Evolutionary conservation across 2,329 filamentous ascomycete species (phyloP), one percentile per base, ranked within the genome.

Genomic region (Calonectria crousiana): DNA sequence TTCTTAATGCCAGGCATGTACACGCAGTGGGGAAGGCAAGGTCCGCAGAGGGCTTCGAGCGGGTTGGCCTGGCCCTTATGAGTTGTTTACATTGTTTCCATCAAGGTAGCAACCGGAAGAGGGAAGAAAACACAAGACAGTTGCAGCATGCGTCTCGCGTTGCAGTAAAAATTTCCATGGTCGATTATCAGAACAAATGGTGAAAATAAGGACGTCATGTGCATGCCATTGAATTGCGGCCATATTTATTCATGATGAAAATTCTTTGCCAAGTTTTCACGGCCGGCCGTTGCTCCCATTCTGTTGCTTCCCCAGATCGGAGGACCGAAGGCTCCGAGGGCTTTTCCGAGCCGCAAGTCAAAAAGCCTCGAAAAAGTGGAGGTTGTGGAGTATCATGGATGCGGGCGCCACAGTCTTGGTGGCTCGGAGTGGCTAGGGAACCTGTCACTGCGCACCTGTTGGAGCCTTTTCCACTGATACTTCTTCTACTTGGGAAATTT

Each of bases 241-340:
- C 3, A 20, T 30, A 16, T 32, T 53, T 4, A 53, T 20, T 20
- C 51, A 53, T 53, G 51, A 53, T 53, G 28, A 18, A 53, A 30
- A 32, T 53, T 53, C 30, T 30, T 30, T 53, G 51, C 26, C 51
- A 53, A 30, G 51, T 44, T 53, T 52, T 52, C 30, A n/a, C 26
- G 14, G n/a, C n/a, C 26, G 26, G 49, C 18, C 26, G 49, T 28
- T 16, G 13, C 16, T 30, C 16, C 30, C 32, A 58, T 58, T 32
- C 23, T 58, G 32, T 11, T 53, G 16, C n/a, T 36, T 56, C 53
- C 53, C 53, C 53, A 58, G 53, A 60, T 60, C 79, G 79, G 74
- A 81, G 81, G 72, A 81, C 79, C 79, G 79, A 77, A 80, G 80
- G 80, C 77, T 81, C 81, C 80, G 80, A 81, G 80, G 76, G 77